Base-by-base conservation (phyloP, 805 yeast species). In the Hanseniaspora meyeri region DNA sequence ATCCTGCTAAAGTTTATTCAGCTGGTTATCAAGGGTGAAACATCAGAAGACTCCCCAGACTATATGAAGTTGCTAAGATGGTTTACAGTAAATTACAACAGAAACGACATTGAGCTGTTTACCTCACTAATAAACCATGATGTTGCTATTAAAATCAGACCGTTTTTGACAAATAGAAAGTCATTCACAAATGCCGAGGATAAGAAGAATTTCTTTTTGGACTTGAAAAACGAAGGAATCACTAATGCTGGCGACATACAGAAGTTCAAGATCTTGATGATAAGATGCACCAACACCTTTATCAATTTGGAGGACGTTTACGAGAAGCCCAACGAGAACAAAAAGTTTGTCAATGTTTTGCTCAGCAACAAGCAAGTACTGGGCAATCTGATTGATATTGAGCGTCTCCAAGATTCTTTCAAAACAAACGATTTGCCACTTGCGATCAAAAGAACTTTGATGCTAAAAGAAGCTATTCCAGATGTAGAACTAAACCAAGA, bases 91-190 rank as follows among this genome's bases (percentile, higher is more conserved):
- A 9, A 43, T 20, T 51, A 43, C 31, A 40, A 31, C 14, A 17
- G 19, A 31, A 46, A 46, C 12, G 55, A 51, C 19, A 42, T 43
- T 4, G 34, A 38, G 17, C 43, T 51, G 11, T 51, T 51, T 8
- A 45, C 43, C 1, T 8, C 20, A 8, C 16, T 32, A 4, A 37
- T 42, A 1, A 34, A 45, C 12, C 46, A 32, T 20, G 55, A 51
- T 43, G 36, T 51, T 4, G 45, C 39, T 20, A 27, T 45, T 1
- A 51, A 51, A 12, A 32, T 51, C 27, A 51, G 55, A 51, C 55
- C 55, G 5, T 51, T 51, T n/a, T 19, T 51, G 14, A 51, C 55
- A 16, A 47, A 47, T n/a, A 51, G 55, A 43, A 34, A n/a, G n/a
- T 31, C 38, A 8, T 24, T 36, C 14, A 20, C 36, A 16, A 24